These are phyloP conservation scores for Eragrostis tef DNA, from an alignment of 202 grass and related monocot genomes.

Conservation along the genomic window DNA sequence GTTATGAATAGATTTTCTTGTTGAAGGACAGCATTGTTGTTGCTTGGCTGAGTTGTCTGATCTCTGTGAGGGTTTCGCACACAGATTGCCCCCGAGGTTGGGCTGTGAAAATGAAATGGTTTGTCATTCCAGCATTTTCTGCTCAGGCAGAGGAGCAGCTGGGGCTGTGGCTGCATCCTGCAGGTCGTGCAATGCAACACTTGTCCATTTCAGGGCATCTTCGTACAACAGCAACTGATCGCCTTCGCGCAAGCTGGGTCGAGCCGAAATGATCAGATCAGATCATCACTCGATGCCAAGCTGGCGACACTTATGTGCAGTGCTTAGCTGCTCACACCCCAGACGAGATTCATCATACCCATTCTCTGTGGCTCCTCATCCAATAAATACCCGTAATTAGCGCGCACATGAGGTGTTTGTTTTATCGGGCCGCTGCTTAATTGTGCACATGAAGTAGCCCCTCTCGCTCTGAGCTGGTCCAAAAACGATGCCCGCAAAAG, in stretches of 20 bases:
- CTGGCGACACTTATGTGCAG: conserved; percentile 17
- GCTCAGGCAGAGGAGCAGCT: not conserved
- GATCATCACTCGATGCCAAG: conserved; percentile 3
- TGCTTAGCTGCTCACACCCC: not conserved
- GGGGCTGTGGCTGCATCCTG: not conserved
- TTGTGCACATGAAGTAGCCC: conserved; percentile 27
- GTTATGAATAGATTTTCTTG: not conserved
- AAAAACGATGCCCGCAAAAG: conserved; percentile 41
- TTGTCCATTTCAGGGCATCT: not conserved
- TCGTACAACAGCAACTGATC: not conserved
- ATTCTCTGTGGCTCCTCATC: not conserved
- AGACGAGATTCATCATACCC: not conserved
- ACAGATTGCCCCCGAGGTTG: too few species aligned
- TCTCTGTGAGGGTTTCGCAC: not conserved
- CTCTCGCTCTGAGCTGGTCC: conserved; percentile 36
- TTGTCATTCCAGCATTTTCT: not conserved
- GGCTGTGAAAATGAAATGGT: too few species aligned
- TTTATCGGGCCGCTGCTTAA: conserved; percentile 6
- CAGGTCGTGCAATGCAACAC: not conserved
- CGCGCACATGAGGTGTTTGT: conserved; percentile 34
- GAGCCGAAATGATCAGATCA: not conserved
- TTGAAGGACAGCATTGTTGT: not conserved
- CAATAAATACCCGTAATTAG: conserved; percentile 31
- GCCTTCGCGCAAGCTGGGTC: not conserved
- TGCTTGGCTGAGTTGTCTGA: not conserved